Percentiles rank a stretch among this genome's conserved stretches.
Evolutionary conservation across 306 rosid genomes (phyloP).

Genomic region (Vigna trinervia): DNA sequence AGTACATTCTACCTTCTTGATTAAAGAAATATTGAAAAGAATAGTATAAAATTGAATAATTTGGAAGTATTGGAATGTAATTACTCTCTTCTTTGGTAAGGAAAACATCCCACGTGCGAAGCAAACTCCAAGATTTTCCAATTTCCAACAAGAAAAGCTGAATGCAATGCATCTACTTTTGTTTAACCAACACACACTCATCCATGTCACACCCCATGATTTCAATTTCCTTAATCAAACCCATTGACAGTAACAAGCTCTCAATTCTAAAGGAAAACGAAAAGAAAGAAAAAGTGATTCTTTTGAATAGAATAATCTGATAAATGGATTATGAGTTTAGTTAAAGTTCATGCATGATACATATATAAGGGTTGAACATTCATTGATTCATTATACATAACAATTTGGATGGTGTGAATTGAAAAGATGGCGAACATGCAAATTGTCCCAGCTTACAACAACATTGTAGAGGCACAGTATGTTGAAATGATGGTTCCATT

Average conservation of each 20-base stretch:
- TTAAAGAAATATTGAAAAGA: neutral
- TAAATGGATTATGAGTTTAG: slow-evolving; percentile 32
- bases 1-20: neutral
- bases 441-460: slow-evolving; percentile 67
- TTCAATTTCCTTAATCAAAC: slow-evolving; percentile 42
- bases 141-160: slow-evolving; percentile 42
- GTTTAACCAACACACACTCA: slow-evolving; percentile 41
- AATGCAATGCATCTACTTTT: slow-evolving; percentile 48
- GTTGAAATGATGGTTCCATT: slow-evolving; percentile 96
- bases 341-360: slow-evolving; percentile 37
- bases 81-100: slow-evolving; percentile 55
- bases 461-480: slow-evolving; percentile 75
- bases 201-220: slow-evolving; percentile 46
- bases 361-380: slow-evolving; percentile 40
- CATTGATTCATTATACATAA: slow-evolving; percentile 11
- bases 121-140: slow-evolving; percentile 52
- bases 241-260: neutral
- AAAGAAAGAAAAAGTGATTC: slow-evolving; percentile 12
- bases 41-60: neutral
- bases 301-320: slow-evolving; percentile 47
- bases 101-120: slow-evolving; percentile 73
- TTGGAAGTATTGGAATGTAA: slow-evolving; percentile 7
- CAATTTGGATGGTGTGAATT: slow-evolving; percentile 27
- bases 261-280: neutral
- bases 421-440: slow-evolving; percentile 67